These are phyloP conservation scores for Myxozyma monticola DNA, from an alignment of 805 yeast species.

Conservation along the genomic window DNA sequence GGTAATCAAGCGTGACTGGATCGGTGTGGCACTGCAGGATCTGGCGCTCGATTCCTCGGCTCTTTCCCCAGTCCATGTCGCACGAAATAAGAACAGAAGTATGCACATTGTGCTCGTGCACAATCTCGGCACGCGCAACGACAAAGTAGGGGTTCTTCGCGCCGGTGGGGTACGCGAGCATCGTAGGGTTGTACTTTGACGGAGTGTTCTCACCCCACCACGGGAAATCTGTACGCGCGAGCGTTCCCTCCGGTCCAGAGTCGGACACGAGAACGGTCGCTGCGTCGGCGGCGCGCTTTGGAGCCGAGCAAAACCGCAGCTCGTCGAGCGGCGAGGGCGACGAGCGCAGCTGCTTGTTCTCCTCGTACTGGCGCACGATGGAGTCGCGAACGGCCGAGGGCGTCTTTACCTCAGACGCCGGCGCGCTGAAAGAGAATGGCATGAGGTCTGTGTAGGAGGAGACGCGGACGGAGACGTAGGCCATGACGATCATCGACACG, in stretches of 20 bases:
- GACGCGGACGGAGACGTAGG: neutral
- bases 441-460: neutral
- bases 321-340: neutral
- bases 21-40: conserved; percentile 8
- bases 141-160: conserved; percentile 12
- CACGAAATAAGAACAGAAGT: conserved; percentile 1
- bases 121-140: conserved; percentile 1
- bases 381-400: neutral
- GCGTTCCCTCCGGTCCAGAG: conserved; percentile 12
- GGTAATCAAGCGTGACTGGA: neutral
- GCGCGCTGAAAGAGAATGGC: neutral
- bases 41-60: conserved; percentile 3
- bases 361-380: conserved; percentile 9
- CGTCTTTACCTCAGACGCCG: neutral
- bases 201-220: conserved; percentile 15
- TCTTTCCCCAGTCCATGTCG: conserved; percentile 13
- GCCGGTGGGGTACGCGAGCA: conserved; percentile 17
- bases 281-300: conserved; percentile 1
- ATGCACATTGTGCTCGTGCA: neutral
- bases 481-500: neutral
- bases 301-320: conserved; percentile 7
- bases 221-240: conserved; percentile 14
- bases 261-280: conserved; percentile 10
- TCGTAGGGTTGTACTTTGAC: conserved; percentile 6
- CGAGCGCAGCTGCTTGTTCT: neutral